Percentiles rank a stretch among this genome's conserved stretches.
These are phyloP conservation scores for Rhodotorula graminis DNA, from an alignment of 768 basidiomycete species.

Conservation along the genomic window DNA sequence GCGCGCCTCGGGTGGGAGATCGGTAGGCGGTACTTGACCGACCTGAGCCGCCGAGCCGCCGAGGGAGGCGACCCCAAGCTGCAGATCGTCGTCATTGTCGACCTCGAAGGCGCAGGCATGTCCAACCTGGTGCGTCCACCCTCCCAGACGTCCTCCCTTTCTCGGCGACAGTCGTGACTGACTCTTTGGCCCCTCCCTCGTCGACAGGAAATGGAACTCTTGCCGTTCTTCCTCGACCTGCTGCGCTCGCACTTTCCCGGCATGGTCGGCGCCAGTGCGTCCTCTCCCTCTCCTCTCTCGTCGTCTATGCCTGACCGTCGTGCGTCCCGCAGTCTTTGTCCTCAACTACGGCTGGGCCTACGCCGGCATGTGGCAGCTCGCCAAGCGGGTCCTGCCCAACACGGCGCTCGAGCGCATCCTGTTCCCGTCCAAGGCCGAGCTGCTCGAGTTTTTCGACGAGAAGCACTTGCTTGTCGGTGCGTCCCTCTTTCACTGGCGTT, in stretches of 20 bases:
- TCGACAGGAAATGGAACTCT: constrained; percentile 40
- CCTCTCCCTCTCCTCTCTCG: too few species aligned
- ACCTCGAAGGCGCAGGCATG: constrained; percentile 40
- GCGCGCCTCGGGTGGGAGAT: constrained; percentile 35
- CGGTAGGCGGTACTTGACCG: constrained; percentile 35
- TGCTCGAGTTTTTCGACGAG: constrained; percentile 41
- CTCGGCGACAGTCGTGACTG: background rate
- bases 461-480: constrained; percentile 35
- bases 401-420: constrained; percentile 43
- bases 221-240: constrained; percentile 42
- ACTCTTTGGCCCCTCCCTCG: background rate
- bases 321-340: constrained; percentile 22
- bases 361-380: constrained; percentile 42
- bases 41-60: constrained; percentile 16
- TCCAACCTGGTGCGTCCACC: constrained; percentile 30
- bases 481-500: background rate
- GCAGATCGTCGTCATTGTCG: constrained; percentile 42
- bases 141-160: background rate
- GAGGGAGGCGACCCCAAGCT: constrained; percentile 12
- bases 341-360: constrained; percentile 43
- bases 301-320: too few species aligned
- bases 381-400: constrained; percentile 40
- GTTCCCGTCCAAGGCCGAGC: constrained; percentile 37
- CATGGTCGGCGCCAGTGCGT: constrained; percentile 30
- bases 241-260: constrained; percentile 42